phyloP scores from a whole-genome alignment of 306 rosid genomes.

The Abrus precatorius region DNA sequence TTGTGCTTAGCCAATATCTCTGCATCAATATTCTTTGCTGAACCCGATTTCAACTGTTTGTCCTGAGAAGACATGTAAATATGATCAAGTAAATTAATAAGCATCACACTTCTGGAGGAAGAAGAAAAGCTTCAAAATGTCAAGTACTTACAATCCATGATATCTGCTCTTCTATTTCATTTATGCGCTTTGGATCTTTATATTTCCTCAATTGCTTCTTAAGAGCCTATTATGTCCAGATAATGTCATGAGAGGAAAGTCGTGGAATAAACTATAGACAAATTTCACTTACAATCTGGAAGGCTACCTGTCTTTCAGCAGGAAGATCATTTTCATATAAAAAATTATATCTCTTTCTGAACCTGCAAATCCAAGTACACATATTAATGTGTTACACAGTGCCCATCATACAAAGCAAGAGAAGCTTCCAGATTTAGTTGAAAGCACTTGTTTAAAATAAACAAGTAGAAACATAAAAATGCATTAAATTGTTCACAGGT shows the following conservation, averaged over 20 bases:
- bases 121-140: slow-evolving; percentile 34
- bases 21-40: slow-evolving; percentile 58
- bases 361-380: slow-evolving; percentile 61
- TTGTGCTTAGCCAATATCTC: slow-evolving; percentile 71
- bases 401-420: background rate
- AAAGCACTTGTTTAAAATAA: slow-evolving; percentile 30
- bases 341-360: slow-evolving; percentile 77
- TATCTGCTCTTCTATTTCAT: slow-evolving; percentile 61
- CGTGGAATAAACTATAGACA: slow-evolving; percentile 26
- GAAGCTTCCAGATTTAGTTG: slow-evolving; percentile 12
- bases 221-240: slow-evolving; percentile 57
- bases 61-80: slow-evolving; percentile 59
- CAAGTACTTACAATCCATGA: slow-evolving; percentile 72
- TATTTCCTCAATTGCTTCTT: slow-evolving; percentile 62
- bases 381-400: slow-evolving; percentile 8
- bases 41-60: slow-evolving; percentile 65
- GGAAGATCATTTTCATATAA: slow-evolving; percentile 64
- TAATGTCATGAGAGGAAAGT: slow-evolving; percentile 32
- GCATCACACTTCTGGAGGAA: slow-evolving; percentile 14
- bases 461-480: slow-evolving; percentile 9
- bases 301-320: slow-evolving; percentile 57
- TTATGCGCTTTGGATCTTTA: slow-evolving; percentile 61
- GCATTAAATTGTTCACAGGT: slow-evolving; percentile 14
- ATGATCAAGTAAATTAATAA: slow-evolving; percentile 1
- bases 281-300: slow-evolving; percentile 1